These are phyloP conservation scores for Fusarium continuum DNA, from an alignment of 2,329 filamentous ascomycete species.

Conservation along the genomic window DNA sequence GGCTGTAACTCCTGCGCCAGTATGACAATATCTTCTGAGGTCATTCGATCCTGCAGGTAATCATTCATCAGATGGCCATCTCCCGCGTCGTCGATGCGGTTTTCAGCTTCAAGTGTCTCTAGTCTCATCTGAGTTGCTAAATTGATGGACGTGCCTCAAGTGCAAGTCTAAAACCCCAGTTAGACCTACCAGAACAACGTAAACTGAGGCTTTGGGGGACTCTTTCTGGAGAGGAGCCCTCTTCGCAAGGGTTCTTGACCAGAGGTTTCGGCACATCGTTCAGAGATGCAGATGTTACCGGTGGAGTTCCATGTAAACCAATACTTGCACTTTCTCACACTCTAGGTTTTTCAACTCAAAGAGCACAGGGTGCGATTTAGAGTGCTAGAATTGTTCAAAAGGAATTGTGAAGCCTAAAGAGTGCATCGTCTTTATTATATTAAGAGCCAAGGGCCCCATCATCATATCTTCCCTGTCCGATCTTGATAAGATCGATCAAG, in stretches of 20 bases:
- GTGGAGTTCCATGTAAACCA: slow-evolving; percentile 64
- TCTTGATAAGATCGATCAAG: too few species aligned
- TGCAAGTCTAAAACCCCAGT: slow-evolving; percentile 51
- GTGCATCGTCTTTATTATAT: too few species aligned
- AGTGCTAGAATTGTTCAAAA: too few species aligned
- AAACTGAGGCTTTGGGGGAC: slow-evolving; percentile 50
- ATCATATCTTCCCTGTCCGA: too few species aligned
- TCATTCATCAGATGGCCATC: slow-evolving; percentile 42
- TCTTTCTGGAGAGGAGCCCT: slow-evolving; percentile 21
- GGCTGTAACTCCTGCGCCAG: slow-evolving; percentile 57
- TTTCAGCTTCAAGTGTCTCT: slow-evolving; percentile 53
- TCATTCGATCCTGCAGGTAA: slow-evolving; percentile 54
- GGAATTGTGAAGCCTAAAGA: too few species aligned
- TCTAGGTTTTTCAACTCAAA: too few species aligned
- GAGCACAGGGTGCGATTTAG: too few species aligned
- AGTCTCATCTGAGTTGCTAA: slow-evolving; percentile 43
- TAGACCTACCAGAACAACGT: slow-evolving; percentile 56
- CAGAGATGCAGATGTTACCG: slow-evolving; percentile 55
- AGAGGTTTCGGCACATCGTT: slow-evolving; percentile 59
- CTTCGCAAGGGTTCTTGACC: slow-evolving; percentile 47
- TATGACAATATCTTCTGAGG: slow-evolving; percentile 59
- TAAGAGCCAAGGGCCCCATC: too few species aligned
- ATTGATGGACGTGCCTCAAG: slow-evolving; percentile 49
- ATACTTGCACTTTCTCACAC: too few species aligned
- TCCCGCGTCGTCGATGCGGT: slow-evolving; percentile 34